Evolutionary conservation across 176 grass and related monocot genomes (phyloP).

Genomic region (Aegilops bicornis): DNA sequence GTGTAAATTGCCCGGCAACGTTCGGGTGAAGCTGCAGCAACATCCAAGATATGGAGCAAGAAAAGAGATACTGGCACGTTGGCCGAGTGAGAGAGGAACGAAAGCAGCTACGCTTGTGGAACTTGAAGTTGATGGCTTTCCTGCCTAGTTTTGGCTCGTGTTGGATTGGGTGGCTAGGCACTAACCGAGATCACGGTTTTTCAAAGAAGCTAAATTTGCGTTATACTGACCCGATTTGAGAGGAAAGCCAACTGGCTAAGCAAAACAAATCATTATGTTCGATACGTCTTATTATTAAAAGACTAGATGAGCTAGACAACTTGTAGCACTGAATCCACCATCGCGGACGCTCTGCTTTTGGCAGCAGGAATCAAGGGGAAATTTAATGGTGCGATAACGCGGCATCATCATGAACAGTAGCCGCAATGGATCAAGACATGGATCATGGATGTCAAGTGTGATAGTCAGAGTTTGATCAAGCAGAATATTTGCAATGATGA

Average conservation of each 20-base stretch:
- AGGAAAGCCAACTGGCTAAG: not conserved
- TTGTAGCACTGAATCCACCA: not conserved
- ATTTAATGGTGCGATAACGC: not conserved
- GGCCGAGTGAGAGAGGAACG: not conserved
- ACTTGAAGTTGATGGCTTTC: not conserved
- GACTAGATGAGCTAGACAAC: not conserved
- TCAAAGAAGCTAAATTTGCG: not conserved
- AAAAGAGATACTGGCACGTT: not conserved
- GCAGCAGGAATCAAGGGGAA: not conserved
- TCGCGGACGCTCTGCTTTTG: not conserved
- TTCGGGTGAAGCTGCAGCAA: not conserved
- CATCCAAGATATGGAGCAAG: not conserved
- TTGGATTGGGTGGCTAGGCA: not conserved
- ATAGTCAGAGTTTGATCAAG: not conserved
- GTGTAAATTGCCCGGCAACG: too few relatives aligned
- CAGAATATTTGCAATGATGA: not conserved
- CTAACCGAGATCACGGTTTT: not conserved
- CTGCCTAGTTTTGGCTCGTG: not conserved
- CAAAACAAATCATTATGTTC: not conserved
- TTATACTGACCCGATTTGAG: not conserved
- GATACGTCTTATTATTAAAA: not conserved
- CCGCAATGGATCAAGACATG: not conserved
- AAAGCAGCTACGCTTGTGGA: constrained; percentile 13
- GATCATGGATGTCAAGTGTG: not conserved
- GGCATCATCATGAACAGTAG: not conserved